Base-by-base conservation (phyloP, 179 eudicot species). In the Nepenthes alata region DNA sequence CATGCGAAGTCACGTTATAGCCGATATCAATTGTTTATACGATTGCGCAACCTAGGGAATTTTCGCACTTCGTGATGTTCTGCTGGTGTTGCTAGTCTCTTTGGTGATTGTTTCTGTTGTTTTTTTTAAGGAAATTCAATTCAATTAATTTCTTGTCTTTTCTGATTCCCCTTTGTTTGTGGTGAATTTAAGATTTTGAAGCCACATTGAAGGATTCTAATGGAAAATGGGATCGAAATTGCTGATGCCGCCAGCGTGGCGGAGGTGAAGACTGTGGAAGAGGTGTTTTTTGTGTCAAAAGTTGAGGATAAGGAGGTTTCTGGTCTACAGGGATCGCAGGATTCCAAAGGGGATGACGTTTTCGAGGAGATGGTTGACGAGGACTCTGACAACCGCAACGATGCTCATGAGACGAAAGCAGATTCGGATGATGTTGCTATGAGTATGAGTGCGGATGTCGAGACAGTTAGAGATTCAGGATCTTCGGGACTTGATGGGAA, bases 181-280 rank as follows among this genome's bases (percentile, higher is more conserved):
- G 68, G 65, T 58, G 63, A 71, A 47, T 66, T 60, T 59, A 72
- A 77, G 76, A 58, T 64, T 70, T 77, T n/a, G 76, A 9, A 57
- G 7, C n/a, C 15, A 57, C 47, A 45, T 48, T 35, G 55, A 37
- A 59, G 52, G 15, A 50, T 77, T 73, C 68, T 75, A 75, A 88
- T 88, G 96, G 89, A 88, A 57, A 85, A 78, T 75, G 84, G 80
- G 65, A 66, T 62, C 60, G 80, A 71, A 60, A 71, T 60, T 65
- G 76, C 64, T 53, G 80, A 66, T 50, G 73, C 70, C 61, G 70
- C 67, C 72, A 58, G 49, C 60, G 64, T 61, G 58, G 82, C 55
- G 44, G 80, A 67, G 65, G 60, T 57, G 70, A 66, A 60, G 5
- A 61, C 13, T 45, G 54, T 60, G 47, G 71, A 63, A 41, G 68